Evolutionary conservation across 2,329 filamentous ascomycete genomes (phyloP), one percentile per base, ranked within the genome.

Genomic region (Phyllosticta citribraziliensis): DNA sequence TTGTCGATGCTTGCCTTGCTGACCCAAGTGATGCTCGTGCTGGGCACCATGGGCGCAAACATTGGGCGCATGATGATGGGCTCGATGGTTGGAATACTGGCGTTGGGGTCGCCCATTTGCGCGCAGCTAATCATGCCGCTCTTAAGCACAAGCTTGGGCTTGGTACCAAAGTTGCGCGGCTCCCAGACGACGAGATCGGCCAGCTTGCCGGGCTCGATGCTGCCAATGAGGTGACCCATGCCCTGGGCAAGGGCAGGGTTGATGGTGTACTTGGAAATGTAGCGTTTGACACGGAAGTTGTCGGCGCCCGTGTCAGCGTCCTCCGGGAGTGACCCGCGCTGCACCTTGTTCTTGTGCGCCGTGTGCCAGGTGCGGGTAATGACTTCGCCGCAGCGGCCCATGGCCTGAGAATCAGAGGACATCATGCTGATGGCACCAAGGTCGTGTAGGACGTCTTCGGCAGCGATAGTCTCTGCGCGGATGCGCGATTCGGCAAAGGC

Each of bases 351-450:
- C 83, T 97, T 97, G 76, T 97, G 91, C 0, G 93, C 93, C 2
- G 93, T 97, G 75, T 97, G 92, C 93, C 93, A 97, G 0, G 93
- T 97, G 12, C 93, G 84, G 24, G 95, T 80, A 63, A 97, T 85
- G 59, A 97, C 93, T 77, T 97, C 93, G 65, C 93, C 93, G 71
- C 91, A 96, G 57, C 93, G 88, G 61, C 93, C 93, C 93, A 97
- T 97, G 68, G 93, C 93, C 76, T 97, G 93, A 0, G 88, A 93
- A 76, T 97, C 93, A 0, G 88, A 92, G 63, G 86, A 91, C 90
- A 97, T 96, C 92, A 97, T 97, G 73, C 87, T 91, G 74, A 97
- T 97, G 65, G 93, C 93, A 61, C 93, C 93, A 1, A 96, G 81
- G 69, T 97, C 93, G 72, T 97, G 93, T 19, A 97, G 84, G 1